phyloP scores from a whole-genome alignment of 805 yeast species.

The Candida silvicultrix region DNA sequence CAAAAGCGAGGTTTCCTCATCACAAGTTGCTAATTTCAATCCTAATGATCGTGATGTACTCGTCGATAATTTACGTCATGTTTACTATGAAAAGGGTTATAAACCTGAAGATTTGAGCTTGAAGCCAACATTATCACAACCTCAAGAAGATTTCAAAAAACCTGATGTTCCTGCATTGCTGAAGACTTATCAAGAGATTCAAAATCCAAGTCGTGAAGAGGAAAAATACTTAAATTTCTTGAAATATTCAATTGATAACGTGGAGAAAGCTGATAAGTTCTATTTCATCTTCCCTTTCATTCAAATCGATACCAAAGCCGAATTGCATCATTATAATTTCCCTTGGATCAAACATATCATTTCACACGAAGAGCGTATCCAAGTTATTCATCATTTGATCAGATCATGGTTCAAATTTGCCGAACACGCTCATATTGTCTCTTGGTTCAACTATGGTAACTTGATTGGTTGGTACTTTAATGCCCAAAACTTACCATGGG shows the following conservation, averaged over 20 bases:
- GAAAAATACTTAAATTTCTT: constrained; percentile 20
- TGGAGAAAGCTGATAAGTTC: constrained; percentile 16
- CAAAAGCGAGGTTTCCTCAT: background rate
- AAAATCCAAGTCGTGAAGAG: constrained; percentile 15
- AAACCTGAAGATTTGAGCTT: constrained; percentile 6
- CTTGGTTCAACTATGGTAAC: constrained; percentile 65
- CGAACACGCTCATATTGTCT: constrained; percentile 32
- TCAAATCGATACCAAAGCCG: constrained; percentile 17
- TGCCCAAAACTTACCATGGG: constrained; percentile 56
- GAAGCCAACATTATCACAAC: constrained; percentile 7
- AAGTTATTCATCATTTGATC: constrained; percentile 38
- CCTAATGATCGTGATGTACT: constrained; percentile 5
- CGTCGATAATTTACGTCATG: constrained; percentile 3
- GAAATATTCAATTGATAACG: constrained; percentile 19
- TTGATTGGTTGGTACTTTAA: constrained; percentile 58
- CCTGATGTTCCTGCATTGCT: constrained; percentile 12
- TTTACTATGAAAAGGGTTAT: constrained; percentile 5
- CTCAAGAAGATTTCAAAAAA: constrained; percentile 10
- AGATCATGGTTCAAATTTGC: constrained; percentile 51
- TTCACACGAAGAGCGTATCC: constrained; percentile 22
- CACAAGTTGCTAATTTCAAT: constrained; percentile 4
- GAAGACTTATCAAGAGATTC: constrained; percentile 6
- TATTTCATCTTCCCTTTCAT: constrained; percentile 23
- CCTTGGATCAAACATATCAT: constrained; percentile 26
- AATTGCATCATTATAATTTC: constrained; percentile 25